Evolutionary conservation across 257 asterid genomes (phyloP).

Genomic region (Ajuga chamaepitys): DNA sequence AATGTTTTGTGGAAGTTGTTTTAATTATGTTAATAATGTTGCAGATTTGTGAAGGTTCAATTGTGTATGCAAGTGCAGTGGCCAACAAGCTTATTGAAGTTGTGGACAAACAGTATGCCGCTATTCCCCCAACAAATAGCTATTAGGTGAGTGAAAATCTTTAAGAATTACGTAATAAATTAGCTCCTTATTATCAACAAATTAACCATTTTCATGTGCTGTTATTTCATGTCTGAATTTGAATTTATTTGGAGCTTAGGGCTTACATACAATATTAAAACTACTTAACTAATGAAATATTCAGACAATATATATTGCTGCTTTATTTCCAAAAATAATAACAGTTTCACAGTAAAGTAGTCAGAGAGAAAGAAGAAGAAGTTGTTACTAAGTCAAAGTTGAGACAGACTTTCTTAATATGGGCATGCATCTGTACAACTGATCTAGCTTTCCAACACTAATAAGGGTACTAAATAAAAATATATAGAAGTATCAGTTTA

Average conservation of each 20-base stretch:
- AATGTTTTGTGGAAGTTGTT: neutral
- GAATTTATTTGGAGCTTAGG: too few relatives aligned
- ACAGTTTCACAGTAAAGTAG: neutral
- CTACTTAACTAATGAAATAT: too few relatives aligned
- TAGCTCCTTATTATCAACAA: neutral
- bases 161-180: too few relatives aligned
- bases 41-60: slow-evolving; percentile 89
- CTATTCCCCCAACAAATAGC: slow-evolving; percentile 55
- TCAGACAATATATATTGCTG: too few relatives aligned
- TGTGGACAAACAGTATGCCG: slow-evolving; percentile 68
- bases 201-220: neutral
- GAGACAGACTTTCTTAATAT: neutral
- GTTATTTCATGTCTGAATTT: too few relatives aligned
- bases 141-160: slow-evolving; percentile 31
- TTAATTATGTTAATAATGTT: neutral
- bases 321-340: too few relatives aligned
- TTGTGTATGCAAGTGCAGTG: slow-evolving; percentile 77
- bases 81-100: slow-evolving; percentile 86
- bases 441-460: neutral
- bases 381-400: neutral
- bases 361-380: neutral
- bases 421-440: neutral
- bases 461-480: too few relatives aligned
- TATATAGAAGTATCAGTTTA: too few relatives aligned
- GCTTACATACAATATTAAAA: too few relatives aligned